These are phyloP conservation scores for Tremellales sp. DNA, from an alignment of 1,284 basidiomycete species.

Conservation along the genomic window DNA sequence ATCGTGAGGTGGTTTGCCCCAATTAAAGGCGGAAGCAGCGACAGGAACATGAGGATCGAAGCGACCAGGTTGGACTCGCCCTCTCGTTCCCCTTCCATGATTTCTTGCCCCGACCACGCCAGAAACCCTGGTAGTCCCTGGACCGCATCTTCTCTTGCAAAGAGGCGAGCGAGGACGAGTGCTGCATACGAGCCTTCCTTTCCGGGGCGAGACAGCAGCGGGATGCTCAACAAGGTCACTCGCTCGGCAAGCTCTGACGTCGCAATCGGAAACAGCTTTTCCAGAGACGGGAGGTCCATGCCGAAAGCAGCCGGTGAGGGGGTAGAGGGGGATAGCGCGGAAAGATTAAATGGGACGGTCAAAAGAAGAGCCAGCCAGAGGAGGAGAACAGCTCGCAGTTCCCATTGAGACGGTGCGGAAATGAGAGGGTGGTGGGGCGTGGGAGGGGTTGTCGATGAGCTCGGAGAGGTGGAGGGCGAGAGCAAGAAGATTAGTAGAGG, in stretches of 20 bases:
- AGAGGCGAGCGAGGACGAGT: constrained; percentile 43
- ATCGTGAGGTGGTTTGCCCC: constrained; percentile 34
- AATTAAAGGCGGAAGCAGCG: constrained; percentile 37
- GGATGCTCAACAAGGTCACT: constrained; percentile 44
- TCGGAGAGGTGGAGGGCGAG: constrained; percentile 50
- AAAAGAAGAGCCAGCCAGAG: constrained; percentile 92
- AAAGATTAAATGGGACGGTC: constrained; percentile 88
- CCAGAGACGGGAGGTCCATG: constrained; percentile 61
- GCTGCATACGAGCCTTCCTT: constrained; percentile 45
- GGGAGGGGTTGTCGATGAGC: constrained; percentile 48
- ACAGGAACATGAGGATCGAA: constrained; percentile 35
- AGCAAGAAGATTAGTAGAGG: constrained; percentile 68
- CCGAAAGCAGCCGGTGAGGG: constrained; percentile 49
- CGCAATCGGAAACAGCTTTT: constrained; percentile 59
- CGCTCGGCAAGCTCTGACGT: constrained; percentile 62
- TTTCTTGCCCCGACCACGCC: constrained; percentile 30
- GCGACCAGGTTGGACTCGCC: constrained; percentile 34
- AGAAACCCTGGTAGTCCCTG: constrained; percentile 36
- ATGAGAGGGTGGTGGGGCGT: constrained; percentile 36
- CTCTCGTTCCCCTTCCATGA: constrained; percentile 37
- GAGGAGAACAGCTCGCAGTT: constrained; percentile 75
- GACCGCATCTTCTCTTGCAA: constrained; percentile 41
- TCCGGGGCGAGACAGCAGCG: constrained; percentile 40
- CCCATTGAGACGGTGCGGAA: constrained; percentile 57
- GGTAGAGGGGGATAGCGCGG: constrained; percentile 57